A percentile compares a stretch with the other conserved stretches of the same genome.
Evolutionary conservation across 2,329 filamentous ascomycete genomes (phyloP).

Genomic region (Gnomoniopsis smithogilvyi): DNA sequence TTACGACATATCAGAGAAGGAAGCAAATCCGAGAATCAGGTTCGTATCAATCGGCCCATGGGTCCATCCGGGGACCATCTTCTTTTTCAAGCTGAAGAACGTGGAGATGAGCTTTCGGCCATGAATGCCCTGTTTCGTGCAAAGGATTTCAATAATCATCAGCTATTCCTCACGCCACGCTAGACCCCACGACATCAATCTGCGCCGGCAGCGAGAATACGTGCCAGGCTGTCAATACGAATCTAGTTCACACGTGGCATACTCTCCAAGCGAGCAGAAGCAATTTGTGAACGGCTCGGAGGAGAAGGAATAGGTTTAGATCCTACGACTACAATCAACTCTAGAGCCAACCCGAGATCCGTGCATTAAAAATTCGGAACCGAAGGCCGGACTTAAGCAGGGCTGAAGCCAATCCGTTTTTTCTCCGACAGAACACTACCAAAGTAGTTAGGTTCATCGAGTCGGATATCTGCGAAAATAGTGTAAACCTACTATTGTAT

Average conservation of each 20-base stretch:
- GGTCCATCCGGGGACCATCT: too few species aligned
- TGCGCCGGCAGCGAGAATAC: background rate
- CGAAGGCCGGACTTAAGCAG: background rate
- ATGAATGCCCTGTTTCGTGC: background rate
- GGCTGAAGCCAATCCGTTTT: background rate
- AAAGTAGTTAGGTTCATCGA: background rate
- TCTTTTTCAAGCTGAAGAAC: too few species aligned
- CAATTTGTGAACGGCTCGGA: too few species aligned
- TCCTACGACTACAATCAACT: background rate
- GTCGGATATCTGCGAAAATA: background rate
- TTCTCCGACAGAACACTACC: too few species aligned
- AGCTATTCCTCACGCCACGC: background rate
- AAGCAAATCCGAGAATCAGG: too few species aligned
- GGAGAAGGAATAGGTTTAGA: background rate
- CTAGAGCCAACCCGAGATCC: background rate
- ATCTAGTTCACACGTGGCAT: too few species aligned
- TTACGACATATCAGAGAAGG: too few species aligned
- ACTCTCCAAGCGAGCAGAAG: too few species aligned
- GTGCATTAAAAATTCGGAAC: background rate
- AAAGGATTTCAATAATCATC: background rate
- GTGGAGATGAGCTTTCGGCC: too few species aligned
- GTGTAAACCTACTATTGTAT: background rate
- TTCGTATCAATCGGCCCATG: too few species aligned
- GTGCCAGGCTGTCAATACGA: too few species aligned
- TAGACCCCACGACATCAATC: background rate